Evolutionary conservation across 2,329 filamentous ascomycete species (phyloP), one percentile per base, ranked within the genome.

Genomic region (Ophiostoma populinum): DNA sequence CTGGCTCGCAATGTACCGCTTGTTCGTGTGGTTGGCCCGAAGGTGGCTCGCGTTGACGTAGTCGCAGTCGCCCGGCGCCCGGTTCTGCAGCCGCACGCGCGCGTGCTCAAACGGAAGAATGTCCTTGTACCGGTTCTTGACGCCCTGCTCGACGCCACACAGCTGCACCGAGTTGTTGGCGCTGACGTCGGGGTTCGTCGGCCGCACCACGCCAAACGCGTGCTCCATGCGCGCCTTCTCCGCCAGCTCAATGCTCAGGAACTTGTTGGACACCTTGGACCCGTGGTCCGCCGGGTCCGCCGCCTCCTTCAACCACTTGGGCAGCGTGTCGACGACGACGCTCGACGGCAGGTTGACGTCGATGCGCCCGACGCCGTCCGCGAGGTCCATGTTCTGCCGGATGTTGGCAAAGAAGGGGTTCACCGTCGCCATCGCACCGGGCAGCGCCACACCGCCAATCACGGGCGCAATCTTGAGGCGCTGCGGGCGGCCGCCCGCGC

Each of bases 341-440:
- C 53, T 59, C 2, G 51, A 27, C 0, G 67, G 67, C 7, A 67
- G 49, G 2, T 51, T 47, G 6, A 73, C 50, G n/a, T 73, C 66
- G 47, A 75, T 73, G 47, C 92, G 86, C 0, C 90, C 90, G 9
- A 95, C 87, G 15, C 90, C 90, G 45, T 83, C 85, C 21, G 92
- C 78, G 13, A 98, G 63, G 49, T 95, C 90, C 71, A 92, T 87
- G 43, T 95, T 93, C 53, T 95, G 90, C 28, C 90, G 75, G 46
- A 98, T 95, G 44, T 94, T 95, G 41, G 75, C 75, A 53, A 95
- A 95, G 59, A 98, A 95, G 0, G 87, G 86, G 47, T 92, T 92
- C 0, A 74, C 66, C 1, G 72, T 70, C 40, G 73, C 74, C 43
- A 72, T 66, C 1, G 70, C 65, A 25, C 61, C 60, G 1, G 90